phyloP scores from a whole-genome alignment of 2,329 filamentous ascomycete genomes.

The Pseudocercospora pini-densiflorae region DNA sequence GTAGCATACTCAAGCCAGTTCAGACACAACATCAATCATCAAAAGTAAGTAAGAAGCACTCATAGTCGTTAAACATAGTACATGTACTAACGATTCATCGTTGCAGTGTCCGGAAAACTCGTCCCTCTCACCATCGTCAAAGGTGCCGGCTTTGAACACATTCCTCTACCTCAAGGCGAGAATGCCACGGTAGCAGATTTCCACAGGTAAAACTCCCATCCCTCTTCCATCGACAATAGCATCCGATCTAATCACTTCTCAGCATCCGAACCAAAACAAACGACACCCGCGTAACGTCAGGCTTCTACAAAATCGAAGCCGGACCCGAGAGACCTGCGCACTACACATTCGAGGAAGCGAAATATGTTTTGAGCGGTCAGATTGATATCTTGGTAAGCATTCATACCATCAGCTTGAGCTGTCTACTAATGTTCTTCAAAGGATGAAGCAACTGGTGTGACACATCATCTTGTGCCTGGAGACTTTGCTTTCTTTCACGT shows the following conservation, averaged over 20 bases:
- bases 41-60: background rate
- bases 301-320: slow-evolving; percentile 32
- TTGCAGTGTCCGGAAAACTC: background rate
- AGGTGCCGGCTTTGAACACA: slow-evolving; percentile 27
- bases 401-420: no score
- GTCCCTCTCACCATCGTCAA: slow-evolving; percentile 32
- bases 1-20: no score
- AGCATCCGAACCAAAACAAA: slow-evolving; percentile 27
- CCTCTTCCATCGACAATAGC: background rate
- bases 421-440: background rate
- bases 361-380: slow-evolving; percentile 28
- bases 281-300: slow-evolving; percentile 25
- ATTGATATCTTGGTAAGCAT: slow-evolving; percentile 26
- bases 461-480: slow-evolving; percentile 27
- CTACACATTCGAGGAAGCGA: slow-evolving; percentile 30
- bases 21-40: no score
- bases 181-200: slow-evolving; percentile 31
- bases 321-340: slow-evolving; percentile 19
- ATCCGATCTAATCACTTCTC: background rate
- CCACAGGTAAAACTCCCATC: slow-evolving; percentile 12
- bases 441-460: slow-evolving; percentile 28
- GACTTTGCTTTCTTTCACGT: slow-evolving; percentile 33
- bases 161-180: slow-evolving; percentile 24
- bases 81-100: no score
- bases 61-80: no score